phyloP scores from a whole-genome alignment of 2,329 filamentous ascomycete genomes.

The Phialophora verrucosa region DNA sequence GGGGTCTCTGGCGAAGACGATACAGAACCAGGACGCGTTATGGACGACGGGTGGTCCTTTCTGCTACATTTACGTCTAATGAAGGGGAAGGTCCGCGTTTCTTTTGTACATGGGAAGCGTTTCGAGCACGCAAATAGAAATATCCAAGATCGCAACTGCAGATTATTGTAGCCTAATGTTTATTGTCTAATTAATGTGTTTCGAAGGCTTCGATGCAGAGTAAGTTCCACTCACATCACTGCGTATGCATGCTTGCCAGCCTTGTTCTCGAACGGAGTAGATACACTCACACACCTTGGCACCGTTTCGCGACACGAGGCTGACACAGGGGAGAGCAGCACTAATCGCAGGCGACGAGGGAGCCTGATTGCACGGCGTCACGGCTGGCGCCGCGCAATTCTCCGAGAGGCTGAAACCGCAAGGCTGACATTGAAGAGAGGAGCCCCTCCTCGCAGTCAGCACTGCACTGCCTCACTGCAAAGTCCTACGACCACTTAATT shows the following conservation, averaged over 20 bases:
- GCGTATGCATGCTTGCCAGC: neutral
- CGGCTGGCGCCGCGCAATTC: too few species aligned
- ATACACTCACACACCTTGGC: neutral
- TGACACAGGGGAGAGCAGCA: neutral
- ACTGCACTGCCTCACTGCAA: neutral
- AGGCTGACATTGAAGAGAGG: conserved; percentile 7
- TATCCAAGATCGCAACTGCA: neutral
- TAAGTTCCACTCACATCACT: too few species aligned
- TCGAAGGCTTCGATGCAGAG: too few species aligned
- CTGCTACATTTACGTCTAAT: conserved; percentile 38
- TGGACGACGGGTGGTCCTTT: conserved; percentile 36
- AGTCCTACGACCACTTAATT: neutral
- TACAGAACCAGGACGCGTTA: conserved; percentile 31
- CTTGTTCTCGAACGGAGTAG: neutral
- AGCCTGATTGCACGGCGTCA: neutral
- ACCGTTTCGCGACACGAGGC: neutral
- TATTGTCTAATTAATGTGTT: conserved; percentile 12
- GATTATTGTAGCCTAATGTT: neutral
- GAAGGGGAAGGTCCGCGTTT: neutral
- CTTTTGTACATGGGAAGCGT: neutral
- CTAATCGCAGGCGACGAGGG: neutral
- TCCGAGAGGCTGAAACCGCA: conserved; percentile 10
- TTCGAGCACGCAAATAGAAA: conserved; percentile 11
- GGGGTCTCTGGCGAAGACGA: conserved; percentile 19
- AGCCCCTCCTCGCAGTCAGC: neutral